Evolutionary conservation across 306 rosid genomes (phyloP), one percentile per base, ranked within the genome.

Genomic region (Inga leiocalycina): DNA sequence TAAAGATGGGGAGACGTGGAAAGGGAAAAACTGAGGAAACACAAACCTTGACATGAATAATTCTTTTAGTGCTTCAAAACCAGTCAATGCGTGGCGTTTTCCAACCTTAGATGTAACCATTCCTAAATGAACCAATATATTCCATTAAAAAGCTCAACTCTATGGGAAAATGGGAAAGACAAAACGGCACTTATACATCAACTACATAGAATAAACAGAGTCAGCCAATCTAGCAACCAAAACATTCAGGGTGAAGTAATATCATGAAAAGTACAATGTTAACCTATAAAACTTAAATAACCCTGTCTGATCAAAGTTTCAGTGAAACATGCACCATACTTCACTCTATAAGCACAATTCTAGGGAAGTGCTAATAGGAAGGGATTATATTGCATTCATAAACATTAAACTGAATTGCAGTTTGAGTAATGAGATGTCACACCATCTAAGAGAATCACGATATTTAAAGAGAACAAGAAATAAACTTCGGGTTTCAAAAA

Each of bases 61-160:
- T 81, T 97, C 98, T 87, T 87, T 89, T 76, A 97, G 88, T 5
- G 97, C 93, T 89, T 97, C 98, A 61, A 97, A 97, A 52, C 97
- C 99, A 41, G 95, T 89, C 76, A 97, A 85, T 43, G 98, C 98
- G 67, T 94, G 98, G 74, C 98, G 93, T 90, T 97, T 97, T 35
- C 99, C 99, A 69, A 94, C 99, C 90, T 97, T 97, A 44, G 98
- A 92, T 45, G 99, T 87, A 72, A 97, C 98, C 99, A 97, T 94
- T 82, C 98, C 99, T 97, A 84, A 73, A 78, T 61, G 59, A 65
- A 89, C 77, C 49, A 79, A 65, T 35, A 49, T 56, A 44, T 32
- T 22, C 7, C n/a, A 71, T 86, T 51, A 83, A 54, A 84, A 80
- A 32, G 76, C 61, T 79, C 59, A 15, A 64, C 48, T 76, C 54